Conservation (phyloP, 2,329 filamentous ascomycete genomes). For the Colletotrichum neosansevieriae region DNA sequence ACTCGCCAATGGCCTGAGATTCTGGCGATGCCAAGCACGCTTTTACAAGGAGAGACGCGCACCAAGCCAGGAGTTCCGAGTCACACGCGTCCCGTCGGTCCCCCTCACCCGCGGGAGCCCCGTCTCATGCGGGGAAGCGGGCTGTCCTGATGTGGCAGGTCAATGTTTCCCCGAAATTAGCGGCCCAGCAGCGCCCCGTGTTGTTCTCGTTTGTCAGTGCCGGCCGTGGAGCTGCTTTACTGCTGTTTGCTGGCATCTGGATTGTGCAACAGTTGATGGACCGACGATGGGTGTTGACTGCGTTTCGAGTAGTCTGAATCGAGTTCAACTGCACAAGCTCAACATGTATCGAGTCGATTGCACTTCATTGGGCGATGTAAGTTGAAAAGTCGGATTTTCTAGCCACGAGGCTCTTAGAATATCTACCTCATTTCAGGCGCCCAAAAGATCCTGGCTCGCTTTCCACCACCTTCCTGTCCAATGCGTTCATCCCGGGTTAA, state of each 20-base stretch:
- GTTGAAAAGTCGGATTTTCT: not conserved
- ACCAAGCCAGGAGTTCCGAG: not conserved
- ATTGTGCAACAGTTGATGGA: not conserved
- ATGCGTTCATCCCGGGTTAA: not conserved
- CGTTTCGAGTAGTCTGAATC: too few relatives aligned
- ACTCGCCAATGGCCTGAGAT: not conserved
- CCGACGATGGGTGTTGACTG: not conserved
- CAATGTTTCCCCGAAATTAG: constrained; percentile 21
- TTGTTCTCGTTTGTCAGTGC: constrained; percentile 5
- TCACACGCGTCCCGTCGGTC: not conserved
- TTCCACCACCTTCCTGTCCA: not conserved
- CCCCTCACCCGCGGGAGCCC: constrained; percentile 6
- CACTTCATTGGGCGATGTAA: too few relatives aligned
- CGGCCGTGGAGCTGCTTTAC: not conserved
- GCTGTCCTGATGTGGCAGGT: constrained; percentile 23
- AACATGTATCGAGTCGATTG: too few relatives aligned
- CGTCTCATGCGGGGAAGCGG: constrained; percentile 9
- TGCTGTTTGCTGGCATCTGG: not conserved
- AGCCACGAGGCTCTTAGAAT: not conserved
- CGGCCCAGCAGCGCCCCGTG: not conserved
- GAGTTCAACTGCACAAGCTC: too few relatives aligned
- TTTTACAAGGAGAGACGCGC: constrained; percentile 20
- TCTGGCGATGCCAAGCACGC: constrained; percentile 11
- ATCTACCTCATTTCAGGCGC: not conserved
- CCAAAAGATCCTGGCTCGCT: not conserved